Evolutionary conservation across 495 filamentous ascomycete species (phyloP), one percentile per base, ranked within the genome.

Genomic region (Hypomontagnella submonticulosa): DNA sequence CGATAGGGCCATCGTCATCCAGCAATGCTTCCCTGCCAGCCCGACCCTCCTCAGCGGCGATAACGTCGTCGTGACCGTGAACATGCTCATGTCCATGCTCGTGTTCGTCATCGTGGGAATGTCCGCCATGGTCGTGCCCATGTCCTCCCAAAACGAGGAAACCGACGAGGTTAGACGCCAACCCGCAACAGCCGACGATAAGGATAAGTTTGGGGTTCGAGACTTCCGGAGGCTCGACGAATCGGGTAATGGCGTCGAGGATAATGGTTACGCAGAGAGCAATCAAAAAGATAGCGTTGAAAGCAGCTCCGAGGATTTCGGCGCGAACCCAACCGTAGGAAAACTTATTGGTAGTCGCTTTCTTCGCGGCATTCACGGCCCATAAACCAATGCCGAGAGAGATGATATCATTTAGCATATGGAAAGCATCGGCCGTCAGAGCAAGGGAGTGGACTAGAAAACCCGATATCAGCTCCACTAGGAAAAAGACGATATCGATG

Each of bases 241-340:
- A 87, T 63, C 95, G 85, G 60, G 93, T 90, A 34, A 97, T 83
- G 9, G 95, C 95, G 74, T 99, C 95, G 53, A 99, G 84, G 72
- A 98, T 92, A 69, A 99, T 99, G 3, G 94, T 92, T 38, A 98
- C 78, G 78, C 96, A 98, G 13, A 99, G 83, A 0, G 95, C 95
- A 68, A 99, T 92, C 42, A 99, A 82, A 77, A 99, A 99, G 2
- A 98, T 93, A 56, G 96, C 95, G 69, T 99, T 99, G 71, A 97
- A 88, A 48, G 97, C 84, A 13, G 95, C 95, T 72, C 95, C 95
- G 6, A 99, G 84, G 13, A 96, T 97, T 82, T 99, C 95, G n/a
- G 95, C 95, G 43, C 96, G 90, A 83, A 97, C 89, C 92, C 93
- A 99, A 83, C 95, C 95, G 78, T 97, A 99, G 4, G 95, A 97